Evolutionary conservation across 306 rosid genomes (phyloP).

Genomic region (Fragaria vesca): DNA sequence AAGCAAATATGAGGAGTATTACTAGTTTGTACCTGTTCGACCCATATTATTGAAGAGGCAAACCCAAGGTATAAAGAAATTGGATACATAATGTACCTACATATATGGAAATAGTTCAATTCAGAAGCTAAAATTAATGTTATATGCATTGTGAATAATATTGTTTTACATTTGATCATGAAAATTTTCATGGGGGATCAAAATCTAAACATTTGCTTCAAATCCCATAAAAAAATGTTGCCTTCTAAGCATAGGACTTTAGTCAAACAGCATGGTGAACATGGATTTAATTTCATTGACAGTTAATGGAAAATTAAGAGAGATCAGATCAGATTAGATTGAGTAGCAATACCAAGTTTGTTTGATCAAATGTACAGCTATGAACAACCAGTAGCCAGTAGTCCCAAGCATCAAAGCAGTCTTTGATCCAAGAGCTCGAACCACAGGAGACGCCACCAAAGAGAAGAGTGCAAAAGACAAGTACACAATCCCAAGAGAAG

Average conservation of each 20-base stretch:
- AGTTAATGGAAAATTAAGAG: background rate
- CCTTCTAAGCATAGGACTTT: background rate
- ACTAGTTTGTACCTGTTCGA: slow-evolving; percentile 62
- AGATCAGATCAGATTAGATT: background rate
- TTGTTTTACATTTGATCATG: background rate
- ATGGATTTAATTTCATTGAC: background rate
- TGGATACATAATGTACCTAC: slow-evolving; percentile 87
- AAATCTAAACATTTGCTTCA: background rate
- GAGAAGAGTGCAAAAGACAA: slow-evolving; percentile 77
- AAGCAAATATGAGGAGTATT: slow-evolving; percentile 19
- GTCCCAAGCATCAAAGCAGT: slow-evolving; percentile 79
- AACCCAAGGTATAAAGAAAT: slow-evolving; percentile 90
- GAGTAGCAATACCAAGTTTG: slow-evolving; percentile 54
- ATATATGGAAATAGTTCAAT: slow-evolving; percentile 12
- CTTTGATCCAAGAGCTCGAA: slow-evolving; percentile 73
- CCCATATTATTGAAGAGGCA: slow-evolving; percentile 96
- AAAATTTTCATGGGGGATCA: background rate
- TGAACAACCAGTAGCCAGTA: slow-evolving; percentile 73
- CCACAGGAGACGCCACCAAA: slow-evolving; percentile 71
- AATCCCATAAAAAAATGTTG: background rate
- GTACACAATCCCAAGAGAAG: slow-evolving; percentile 81
- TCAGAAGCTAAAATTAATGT: background rate
- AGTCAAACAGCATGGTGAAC: background rate
- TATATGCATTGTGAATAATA: too few species aligned
- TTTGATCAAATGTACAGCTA: slow-evolving; percentile 79